phyloP scores from a whole-genome alignment of 2,329 filamentous ascomycete species.

The Penicillium sp. region DNA sequence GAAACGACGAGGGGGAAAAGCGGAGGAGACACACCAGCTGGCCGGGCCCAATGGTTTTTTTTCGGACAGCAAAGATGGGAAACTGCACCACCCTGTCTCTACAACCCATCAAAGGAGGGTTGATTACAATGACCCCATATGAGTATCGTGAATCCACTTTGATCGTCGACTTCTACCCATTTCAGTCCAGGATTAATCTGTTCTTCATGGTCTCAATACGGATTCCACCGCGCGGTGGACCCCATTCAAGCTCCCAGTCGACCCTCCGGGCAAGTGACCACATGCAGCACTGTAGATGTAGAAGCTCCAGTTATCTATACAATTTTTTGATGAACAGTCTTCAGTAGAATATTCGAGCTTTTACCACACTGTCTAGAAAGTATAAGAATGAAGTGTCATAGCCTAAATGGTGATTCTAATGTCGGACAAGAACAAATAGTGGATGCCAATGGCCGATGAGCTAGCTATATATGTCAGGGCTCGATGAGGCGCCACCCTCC shows the following conservation, averaged over 20 bases:
- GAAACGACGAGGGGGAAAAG: constrained; percentile 27
- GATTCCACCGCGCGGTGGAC: constrained; percentile 6
- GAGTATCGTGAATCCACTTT: neutral
- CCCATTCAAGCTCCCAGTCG: neutral
- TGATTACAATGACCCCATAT: neutral
- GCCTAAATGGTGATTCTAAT: neutral
- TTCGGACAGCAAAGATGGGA: constrained; percentile 1
- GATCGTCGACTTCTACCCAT: neutral
- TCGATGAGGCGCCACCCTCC: too few relatives aligned
- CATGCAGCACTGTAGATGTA: neutral
- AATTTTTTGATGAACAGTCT: neutral
- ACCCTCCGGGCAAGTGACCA: neutral
- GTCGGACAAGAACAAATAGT: too few relatives aligned
- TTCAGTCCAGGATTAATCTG: neutral
- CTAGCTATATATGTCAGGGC: too few relatives aligned
- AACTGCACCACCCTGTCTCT: constrained; percentile 5
- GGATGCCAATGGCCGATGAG: too few relatives aligned
- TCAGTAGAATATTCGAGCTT: neutral
- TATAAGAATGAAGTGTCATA: neutral
- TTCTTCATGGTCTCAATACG: neutral
- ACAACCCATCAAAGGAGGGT: neutral
- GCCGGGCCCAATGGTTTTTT: constrained; percentile 18
- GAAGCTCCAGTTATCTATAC: neutral
- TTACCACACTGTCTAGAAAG: neutral
- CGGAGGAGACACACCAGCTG: constrained; percentile 24